Percentiles rank a stretch among this genome's conserved stretches.
phyloP scores from a whole-genome alignment of 805 yeast species.

The Kluyveromyces starmeri region DNA sequence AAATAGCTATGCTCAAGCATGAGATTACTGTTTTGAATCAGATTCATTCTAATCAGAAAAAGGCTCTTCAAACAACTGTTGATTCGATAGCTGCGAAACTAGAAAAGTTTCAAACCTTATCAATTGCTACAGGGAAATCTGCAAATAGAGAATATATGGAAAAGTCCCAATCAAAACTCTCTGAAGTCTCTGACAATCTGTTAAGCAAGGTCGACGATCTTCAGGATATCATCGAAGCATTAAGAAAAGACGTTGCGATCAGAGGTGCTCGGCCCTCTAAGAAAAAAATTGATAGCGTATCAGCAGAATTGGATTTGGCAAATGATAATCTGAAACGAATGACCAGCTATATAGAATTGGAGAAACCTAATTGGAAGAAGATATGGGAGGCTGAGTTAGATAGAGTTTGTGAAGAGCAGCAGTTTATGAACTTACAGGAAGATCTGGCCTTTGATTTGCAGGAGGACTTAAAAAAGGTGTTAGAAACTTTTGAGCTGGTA shows the following conservation, averaged over 20 bases:
- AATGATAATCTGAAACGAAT: constrained; percentile 42
- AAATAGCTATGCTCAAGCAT: constrained; percentile 39
- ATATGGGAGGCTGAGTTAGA: constrained; percentile 90
- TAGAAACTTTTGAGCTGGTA: constrained; percentile 73
- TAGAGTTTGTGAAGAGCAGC: constrained; percentile 88
- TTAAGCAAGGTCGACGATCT: constrained; percentile 80
- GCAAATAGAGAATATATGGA: constrained; percentile 56
- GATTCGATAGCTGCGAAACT: constrained; percentile 37
- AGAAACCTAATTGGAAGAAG: constrained; percentile 78
- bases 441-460: constrained; percentile 70
- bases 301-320: constrained; percentile 56
- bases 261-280: constrained; percentile 78
- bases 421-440: constrained; percentile 82
- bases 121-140: constrained; percentile 30
- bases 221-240: constrained; percentile 83
- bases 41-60: constrained; percentile 38
- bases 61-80: constrained; percentile 35
- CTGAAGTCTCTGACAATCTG: constrained; percentile 65
- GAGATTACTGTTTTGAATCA: constrained; percentile 56
- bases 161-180: constrained; percentile 59
- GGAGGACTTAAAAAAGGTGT: constrained; percentile 73
- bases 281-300: constrained; percentile 58
- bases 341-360: constrained; percentile 53
- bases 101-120: constrained; percentile 41
- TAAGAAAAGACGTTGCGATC: constrained; percentile 84